phyloP scores from a whole-genome alignment of 148 eudicot species.

The Limonium bicolor region DNA sequence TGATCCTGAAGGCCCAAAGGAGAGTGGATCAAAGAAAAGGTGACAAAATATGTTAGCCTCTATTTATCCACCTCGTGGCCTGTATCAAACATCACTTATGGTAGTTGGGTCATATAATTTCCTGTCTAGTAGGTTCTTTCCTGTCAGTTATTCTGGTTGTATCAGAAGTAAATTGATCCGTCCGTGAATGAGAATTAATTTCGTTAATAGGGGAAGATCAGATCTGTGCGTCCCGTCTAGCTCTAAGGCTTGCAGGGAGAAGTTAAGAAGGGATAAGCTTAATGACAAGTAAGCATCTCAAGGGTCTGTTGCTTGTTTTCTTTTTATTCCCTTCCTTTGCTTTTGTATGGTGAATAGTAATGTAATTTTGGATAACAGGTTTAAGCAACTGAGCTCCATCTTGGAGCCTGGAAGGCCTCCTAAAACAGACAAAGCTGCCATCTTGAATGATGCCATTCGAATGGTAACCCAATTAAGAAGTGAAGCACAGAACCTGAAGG shows the following conservation, averaged over 20 bases:
- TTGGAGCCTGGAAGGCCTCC: conserved; percentile 50
- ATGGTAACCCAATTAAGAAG: conserved; percentile 34
- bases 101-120: background rate
- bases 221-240: conserved; percentile 21
- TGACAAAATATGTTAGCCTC: conserved; percentile 2
- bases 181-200: background rate
- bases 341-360: background rate
- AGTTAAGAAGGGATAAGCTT: conserved; percentile 35
- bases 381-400: conserved; percentile 33
- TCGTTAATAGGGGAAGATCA: conserved; percentile 20
- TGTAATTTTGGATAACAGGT: conserved; percentile 16
- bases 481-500: conserved; percentile 41
- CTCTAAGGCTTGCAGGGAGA: conserved; percentile 53
- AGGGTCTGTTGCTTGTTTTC: background rate
- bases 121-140: background rate
- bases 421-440: conserved; percentile 41
- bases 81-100: background rate
- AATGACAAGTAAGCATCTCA: conserved; percentile 29
- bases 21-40: conserved; percentile 69
- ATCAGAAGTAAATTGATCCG: background rate
- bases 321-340: background rate
- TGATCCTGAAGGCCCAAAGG: conserved; percentile 38
- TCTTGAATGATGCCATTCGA: conserved; percentile 42
- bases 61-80: background rate
- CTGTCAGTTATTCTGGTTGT: background rate